These are phyloP conservation scores for Aphanomyces astaci DNA, from an alignment of 352 stramenopile species.

Conservation along the genomic window DNA sequence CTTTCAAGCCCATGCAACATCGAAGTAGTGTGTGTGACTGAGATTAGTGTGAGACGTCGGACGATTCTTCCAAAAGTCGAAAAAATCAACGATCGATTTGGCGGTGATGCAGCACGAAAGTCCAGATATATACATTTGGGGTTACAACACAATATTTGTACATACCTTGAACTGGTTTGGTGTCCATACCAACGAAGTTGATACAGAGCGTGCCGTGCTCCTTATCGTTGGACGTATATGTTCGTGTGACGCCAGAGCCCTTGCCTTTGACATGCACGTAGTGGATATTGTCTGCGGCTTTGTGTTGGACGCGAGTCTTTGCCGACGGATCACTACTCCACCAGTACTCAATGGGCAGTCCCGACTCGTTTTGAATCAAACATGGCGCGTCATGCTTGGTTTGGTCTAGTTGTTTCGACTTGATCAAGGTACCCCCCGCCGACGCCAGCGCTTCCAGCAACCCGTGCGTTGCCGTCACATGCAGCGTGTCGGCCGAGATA, in stretches of 20 bases:
- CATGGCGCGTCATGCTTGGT: conserved; percentile 54
- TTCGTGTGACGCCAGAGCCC: conserved; percentile 58
- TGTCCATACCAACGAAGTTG: conserved; percentile 47
- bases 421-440: conserved; percentile 59
- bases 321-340: conserved; percentile 42
- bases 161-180: conserved; percentile 51
- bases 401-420: conserved; percentile 27
- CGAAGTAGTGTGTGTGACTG: too few relatives aligned
- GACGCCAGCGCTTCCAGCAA: conserved; percentile 70
- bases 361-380: conserved; percentile 73
- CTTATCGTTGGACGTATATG: conserved; percentile 54
- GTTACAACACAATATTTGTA: neutral
- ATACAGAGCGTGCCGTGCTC: conserved; percentile 55
- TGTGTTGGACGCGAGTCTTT: conserved; percentile 36
- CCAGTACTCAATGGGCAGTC: conserved; percentile 59
- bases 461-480: conserved; percentile 69
- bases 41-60: too few relatives aligned
- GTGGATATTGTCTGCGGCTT: conserved; percentile 46
- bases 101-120: too few relatives aligned
- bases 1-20: too few relatives aligned
- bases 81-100: too few relatives aligned
- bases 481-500: conserved; percentile 54
- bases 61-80: too few relatives aligned
- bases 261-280: conserved; percentile 53
- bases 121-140: too few relatives aligned